phyloP scores from a whole-genome alignment of 306 rosid genomes.

The Malus asiatica region DNA sequence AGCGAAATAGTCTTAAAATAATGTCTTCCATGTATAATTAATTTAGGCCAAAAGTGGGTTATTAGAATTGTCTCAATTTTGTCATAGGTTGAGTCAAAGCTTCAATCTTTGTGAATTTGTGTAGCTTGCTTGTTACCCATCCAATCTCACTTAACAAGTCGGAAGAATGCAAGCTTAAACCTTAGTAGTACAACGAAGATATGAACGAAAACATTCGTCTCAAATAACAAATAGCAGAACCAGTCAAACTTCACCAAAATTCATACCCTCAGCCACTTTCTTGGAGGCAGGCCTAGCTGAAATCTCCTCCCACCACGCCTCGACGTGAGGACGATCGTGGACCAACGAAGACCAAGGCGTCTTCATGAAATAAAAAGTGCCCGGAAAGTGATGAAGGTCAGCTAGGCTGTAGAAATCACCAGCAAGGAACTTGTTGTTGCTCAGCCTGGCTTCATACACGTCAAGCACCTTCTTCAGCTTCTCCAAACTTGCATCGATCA shows the following conservation, averaged over 20 bases:
- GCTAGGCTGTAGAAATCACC: slow-evolving; percentile 63
- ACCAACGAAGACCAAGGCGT: slow-evolving; percentile 56
- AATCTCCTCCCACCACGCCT: slow-evolving; percentile 82
- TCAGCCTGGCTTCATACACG: slow-evolving; percentile 59
- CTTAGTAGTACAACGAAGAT: neutral
- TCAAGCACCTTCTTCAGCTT: slow-evolving; percentile 49
- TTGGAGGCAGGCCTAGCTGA: slow-evolving; percentile 52
- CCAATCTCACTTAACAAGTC: no score
- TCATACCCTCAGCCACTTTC: slow-evolving; percentile 54
- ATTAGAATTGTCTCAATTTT: no score
- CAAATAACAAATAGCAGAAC: neutral
- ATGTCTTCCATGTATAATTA: no score
- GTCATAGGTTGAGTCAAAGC: no score
- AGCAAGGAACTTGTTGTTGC: slow-evolving; percentile 50
- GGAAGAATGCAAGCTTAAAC: no score
- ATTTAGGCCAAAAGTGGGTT: no score
- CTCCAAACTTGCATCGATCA: slow-evolving; percentile 43
- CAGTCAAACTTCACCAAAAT: neutral
- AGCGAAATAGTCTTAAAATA: no score
- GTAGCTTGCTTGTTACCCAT: fast-evolving
- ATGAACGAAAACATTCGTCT: neutral
- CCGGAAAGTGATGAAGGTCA: slow-evolving; percentile 58
- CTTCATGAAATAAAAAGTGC: slow-evolving; percentile 57
- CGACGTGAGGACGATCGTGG: slow-evolving; percentile 50
- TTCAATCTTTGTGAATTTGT: no score